A percentile compares a stretch with the other conserved stretches of the same genome.
Conservation (phyloP, 148 eudicot species). For the Persicaria maculosa region DNA sequence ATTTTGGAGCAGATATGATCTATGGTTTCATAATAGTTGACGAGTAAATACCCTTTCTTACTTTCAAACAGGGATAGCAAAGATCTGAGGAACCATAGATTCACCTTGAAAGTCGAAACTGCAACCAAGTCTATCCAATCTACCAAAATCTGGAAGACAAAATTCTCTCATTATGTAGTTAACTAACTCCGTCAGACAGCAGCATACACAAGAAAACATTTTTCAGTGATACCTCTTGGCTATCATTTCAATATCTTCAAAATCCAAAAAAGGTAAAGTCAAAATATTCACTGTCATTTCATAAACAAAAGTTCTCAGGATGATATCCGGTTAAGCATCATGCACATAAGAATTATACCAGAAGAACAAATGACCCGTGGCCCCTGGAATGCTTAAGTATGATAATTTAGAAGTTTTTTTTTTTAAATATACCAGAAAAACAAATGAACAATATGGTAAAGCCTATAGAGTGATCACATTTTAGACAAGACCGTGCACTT, state of each 20-base stretch:
- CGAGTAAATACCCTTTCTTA: background rate
- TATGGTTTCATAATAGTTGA: background rate
- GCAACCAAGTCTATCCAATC: background rate
- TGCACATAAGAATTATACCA: background rate
- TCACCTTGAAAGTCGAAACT: background rate
- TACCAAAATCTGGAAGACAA: background rate
- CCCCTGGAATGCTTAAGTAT: too few relatives aligned
- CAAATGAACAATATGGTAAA: background rate
- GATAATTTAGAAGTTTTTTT: background rate
- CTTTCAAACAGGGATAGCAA: background rate
- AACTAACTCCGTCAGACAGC: too few relatives aligned
- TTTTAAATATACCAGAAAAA: too few relatives aligned
- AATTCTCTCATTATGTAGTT: background rate
- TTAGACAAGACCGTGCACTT: background rate
- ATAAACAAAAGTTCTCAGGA: background rate
- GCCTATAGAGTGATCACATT: background rate
- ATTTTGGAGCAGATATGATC: background rate
- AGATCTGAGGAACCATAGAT: background rate
- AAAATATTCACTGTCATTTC: background rate
- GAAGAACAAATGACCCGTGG: background rate
- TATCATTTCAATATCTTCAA: too few relatives aligned
- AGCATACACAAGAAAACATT: too few relatives aligned
- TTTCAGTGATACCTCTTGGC: too few relatives aligned
- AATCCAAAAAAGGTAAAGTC: too few relatives aligned
- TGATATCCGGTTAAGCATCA: background rate